Evolutionary conservation across 164 flowering plant genomes (phyloP), one percentile per base, ranked within the genome.

Genomic region (Dillenia suffruticosa): DNA sequence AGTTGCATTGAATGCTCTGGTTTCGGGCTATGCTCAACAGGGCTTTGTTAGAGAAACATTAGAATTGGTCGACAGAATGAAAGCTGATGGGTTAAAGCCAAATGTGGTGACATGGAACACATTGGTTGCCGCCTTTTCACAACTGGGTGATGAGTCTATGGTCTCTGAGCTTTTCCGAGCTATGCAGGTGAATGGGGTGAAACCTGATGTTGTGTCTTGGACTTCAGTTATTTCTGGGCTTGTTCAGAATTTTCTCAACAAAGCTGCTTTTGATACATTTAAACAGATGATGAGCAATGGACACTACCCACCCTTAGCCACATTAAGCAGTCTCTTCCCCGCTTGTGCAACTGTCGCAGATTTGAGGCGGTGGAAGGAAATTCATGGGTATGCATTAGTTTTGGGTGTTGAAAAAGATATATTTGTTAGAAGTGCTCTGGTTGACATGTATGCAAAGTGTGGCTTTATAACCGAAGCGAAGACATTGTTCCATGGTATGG

Each of bases 381-480:
- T 83, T 49, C 88, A 86, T 74, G 84, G 81, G 16, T 82, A 82
- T 70, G 81, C 88, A 47, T 44, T 84, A 58, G 75, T 70, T 49
- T 62, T 59, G 48, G 92, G 96, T 24, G 75, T 82, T 7, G 88
- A 76, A 26, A 69, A 72, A 19, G 89, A 90, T 58, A 51, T 86
- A 10, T 89, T 72, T 61, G 96, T 88, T 2, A 70, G 76, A 49
- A 90, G 88, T 64, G 81, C 97, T 52, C 82, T 90, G 15, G 70
- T 93, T 44, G 94, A 89, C 69, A 87, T 93, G 94, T 90, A 90
- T 63, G 83, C 90, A 3, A 90, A 89, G 72, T 90, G 96, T 56
- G 96, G 96, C 5, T 74, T 54, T n/a, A 69, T 94, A 61, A 52
- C 46, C 26, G 84, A 85, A 73, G 88, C 93, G 12, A 68, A 15